Evolutionary conservation across 768 basidiomycete genomes (phyloP), one percentile per base, ranked within the genome.

Genomic region (Agrocybe chaxingu): DNA sequence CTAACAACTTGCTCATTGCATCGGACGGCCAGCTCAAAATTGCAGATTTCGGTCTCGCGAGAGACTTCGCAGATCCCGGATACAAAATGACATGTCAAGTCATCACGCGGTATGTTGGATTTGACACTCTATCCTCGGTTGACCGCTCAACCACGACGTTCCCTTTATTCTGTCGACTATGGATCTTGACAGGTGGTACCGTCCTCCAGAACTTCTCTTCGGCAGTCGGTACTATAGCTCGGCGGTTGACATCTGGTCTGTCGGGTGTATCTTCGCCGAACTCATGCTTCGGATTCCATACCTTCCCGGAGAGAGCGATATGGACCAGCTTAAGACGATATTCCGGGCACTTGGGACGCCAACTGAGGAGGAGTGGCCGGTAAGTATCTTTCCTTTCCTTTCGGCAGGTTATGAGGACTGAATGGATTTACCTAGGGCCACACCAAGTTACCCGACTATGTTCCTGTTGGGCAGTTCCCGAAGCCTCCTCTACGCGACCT

Each of bases 81-180:
- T 87, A 87, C 62, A 93, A 92, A 68, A 98, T 99, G 97, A 98
- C 97, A 0, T 91, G 87, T 60, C 94, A 98, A 63, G 96, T 99
- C 54, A 98, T 99, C 69, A 99, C 97, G 12, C 79, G 93, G 93
- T 95, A 45, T 47, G 82, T 66, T n/a, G 24, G 24, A 24, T 24
- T 5, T 24, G 3, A 24, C 5, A 5, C 24, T 24, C 24, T 5
- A 24, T 5, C 3, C 24, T 3, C 24, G 24, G 5, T 24, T 24
- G 3, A 24, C 24, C 24, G 24, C 37, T 10, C 19, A 19, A 31
- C 8, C 44, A 12, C 30, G 24, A 50, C 29, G 47, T 34, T 29
- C 9, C 37, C 33, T n/a, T 39, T 32, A 35, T n/a, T 34, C 16
- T 24, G 24, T 24, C 24, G 5, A 24, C 24, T 24, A 24, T 24